These are phyloP conservation scores for Zasmidium cellare DNA, from an alignment of 2,329 filamentous ascomycete species.

Conservation along the genomic window DNA sequence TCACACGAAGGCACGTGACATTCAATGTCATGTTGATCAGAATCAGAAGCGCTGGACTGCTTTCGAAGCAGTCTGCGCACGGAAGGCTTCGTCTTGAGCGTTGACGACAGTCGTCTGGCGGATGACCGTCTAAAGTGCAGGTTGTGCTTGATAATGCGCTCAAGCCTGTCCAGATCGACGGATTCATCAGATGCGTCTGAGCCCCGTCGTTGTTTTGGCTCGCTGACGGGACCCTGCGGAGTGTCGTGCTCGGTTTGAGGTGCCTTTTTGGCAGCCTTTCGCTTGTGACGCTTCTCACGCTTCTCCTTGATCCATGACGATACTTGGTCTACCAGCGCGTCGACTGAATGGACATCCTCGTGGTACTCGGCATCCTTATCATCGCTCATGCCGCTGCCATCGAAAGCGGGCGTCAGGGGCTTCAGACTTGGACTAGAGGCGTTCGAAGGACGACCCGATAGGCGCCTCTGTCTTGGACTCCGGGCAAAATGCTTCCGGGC, in stretches of 20 bases:
- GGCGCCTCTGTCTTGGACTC: constrained; percentile 38
- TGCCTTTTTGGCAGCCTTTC: constrained; percentile 31
- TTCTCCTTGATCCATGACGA: constrained; percentile 82
- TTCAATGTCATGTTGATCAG: constrained; percentile 80
- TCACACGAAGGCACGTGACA: constrained; percentile 82
- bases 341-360: constrained; percentile 14
- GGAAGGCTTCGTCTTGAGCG: constrained; percentile 26
- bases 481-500: constrained; percentile 40
- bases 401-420: constrained; percentile 13
- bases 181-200: constrained; percentile 25
- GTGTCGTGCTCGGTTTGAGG: constrained; percentile 2
- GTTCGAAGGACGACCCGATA: constrained; percentile 43
- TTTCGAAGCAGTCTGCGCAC: constrained; percentile 35
- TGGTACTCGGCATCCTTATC: constrained; percentile 11
- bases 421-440: constrained; percentile 23
- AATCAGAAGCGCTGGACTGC: constrained; percentile 68
- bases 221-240: background rate
- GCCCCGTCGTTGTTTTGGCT: constrained; percentile 11
- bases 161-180: constrained; percentile 72
- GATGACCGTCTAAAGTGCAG: constrained; percentile 33
- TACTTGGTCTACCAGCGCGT: constrained; percentile 59
- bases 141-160: constrained; percentile 73
- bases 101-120: constrained; percentile 13
- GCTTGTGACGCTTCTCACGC: constrained; percentile 63
- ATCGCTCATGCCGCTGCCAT: constrained; percentile 6